A percentile compares a stretch with the other conserved stretches of the same genome.
Evolutionary conservation across 345 rosid species (phyloP).

Genomic region (Populus alba): DNA sequence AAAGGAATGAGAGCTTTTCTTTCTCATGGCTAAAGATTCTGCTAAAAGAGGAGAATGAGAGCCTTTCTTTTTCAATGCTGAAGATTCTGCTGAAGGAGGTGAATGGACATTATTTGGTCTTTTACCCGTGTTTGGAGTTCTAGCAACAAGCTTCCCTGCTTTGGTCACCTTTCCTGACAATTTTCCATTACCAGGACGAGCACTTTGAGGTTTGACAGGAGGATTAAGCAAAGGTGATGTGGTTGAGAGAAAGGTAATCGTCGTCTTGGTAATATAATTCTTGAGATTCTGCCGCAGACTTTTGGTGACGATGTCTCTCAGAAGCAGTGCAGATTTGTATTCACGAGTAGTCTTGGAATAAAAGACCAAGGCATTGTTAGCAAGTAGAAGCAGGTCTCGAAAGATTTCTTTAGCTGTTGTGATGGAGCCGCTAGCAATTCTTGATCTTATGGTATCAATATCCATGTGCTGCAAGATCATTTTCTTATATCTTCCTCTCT

Average conservation of each 20-base stretch:
- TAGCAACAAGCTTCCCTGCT: constrained; percentile 18
- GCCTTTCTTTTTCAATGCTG: background rate
- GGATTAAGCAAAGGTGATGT: constrained; percentile 29
- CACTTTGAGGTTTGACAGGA: constrained; percentile 42
- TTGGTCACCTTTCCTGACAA: constrained; percentile 18
- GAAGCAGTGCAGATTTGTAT: constrained; percentile 60
- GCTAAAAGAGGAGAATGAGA: too few species aligned
- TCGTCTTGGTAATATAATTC: constrained; percentile 28
- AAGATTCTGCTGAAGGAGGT: constrained; percentile 42
- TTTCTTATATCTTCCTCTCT: constrained; percentile 85
- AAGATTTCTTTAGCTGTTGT: constrained; percentile 57
- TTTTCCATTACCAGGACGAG: constrained; percentile 28
- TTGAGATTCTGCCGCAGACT: constrained; percentile 44
- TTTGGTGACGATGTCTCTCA: constrained; percentile 54
- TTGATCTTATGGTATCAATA: constrained; percentile 62
- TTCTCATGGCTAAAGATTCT: too few species aligned
- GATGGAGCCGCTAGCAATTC: constrained; percentile 42
- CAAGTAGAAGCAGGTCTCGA: constrained; percentile 65
- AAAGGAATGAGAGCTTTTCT: too few species aligned
- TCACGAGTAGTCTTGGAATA: constrained; percentile 79
- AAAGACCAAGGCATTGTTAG: constrained; percentile 71
- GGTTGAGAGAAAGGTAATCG: constrained; percentile 19
- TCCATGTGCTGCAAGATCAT: constrained; percentile 70
- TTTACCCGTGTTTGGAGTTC: constrained; percentile 33
- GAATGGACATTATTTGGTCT: constrained; percentile 24